Evolutionary conservation across 805 yeast species (phyloP).

Genomic region (Metschnikowia corniflorae): DNA sequence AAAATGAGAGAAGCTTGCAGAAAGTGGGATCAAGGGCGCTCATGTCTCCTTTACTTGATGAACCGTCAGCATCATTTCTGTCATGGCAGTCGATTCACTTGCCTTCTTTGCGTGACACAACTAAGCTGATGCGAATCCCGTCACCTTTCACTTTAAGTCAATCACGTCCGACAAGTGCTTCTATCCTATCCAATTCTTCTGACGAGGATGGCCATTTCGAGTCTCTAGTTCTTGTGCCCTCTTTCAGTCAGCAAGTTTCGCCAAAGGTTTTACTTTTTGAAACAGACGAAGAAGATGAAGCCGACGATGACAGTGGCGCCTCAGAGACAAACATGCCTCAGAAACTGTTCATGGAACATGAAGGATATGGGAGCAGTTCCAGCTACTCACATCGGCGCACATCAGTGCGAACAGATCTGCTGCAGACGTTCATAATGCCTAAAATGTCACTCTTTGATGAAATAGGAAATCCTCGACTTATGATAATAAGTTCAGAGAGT

Average conservation of each 20-base stretch:
- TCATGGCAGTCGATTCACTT: slow-evolving; percentile 32
- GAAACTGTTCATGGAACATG: slow-evolving; percentile 26
- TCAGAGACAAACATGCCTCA: slow-evolving; percentile 18
- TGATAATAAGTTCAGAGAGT: slow-evolving; percentile 21
- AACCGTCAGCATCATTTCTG: slow-evolving; percentile 14
- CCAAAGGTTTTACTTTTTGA: slow-evolving; percentile 38
- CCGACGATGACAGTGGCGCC: slow-evolving; percentile 13
- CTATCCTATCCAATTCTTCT: slow-evolving; percentile 27
- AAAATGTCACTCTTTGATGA: slow-evolving; percentile 25
- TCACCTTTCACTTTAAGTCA: slow-evolving; percentile 5
- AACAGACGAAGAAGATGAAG: slow-evolving; percentile 38
- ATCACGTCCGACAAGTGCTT: slow-evolving; percentile 18
- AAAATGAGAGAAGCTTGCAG: background rate
- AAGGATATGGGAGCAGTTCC: slow-evolving; percentile 3
- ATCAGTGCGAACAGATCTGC: slow-evolving; percentile 11
- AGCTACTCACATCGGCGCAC: slow-evolving; percentile 2
- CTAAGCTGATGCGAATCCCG: slow-evolving; percentile 10
- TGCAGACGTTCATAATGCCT: slow-evolving; percentile 38
- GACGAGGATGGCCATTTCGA: slow-evolving; percentile 24
- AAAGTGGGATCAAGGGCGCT: background rate
- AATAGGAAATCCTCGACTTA: slow-evolving; percentile 17
- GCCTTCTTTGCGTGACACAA: slow-evolving; percentile 18
- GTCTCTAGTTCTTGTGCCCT: slow-evolving; percentile 23
- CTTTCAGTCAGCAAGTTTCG: slow-evolving; percentile 14
- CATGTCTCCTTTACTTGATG: slow-evolving; percentile 3